Conservation (phyloP, 2,329 filamentous ascomycete genomes). For the Didymella sp. region DNA sequence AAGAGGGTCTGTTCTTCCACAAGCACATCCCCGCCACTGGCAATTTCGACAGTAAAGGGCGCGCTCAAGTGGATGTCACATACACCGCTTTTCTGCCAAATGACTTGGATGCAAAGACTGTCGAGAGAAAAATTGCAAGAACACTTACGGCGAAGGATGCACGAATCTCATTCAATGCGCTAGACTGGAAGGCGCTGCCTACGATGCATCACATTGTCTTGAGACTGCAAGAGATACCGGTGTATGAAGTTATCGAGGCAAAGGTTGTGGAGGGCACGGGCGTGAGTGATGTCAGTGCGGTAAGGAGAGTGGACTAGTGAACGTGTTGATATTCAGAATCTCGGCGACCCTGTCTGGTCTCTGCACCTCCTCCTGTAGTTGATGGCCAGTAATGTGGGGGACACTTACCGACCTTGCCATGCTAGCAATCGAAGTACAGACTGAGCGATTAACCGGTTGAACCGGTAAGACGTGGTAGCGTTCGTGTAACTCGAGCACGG, state of each 20-base stretch:
- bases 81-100: conserved; percentile 57
- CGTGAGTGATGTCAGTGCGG: conserved; percentile 56
- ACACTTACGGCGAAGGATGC: conserved; percentile 52
- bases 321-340: background rate
- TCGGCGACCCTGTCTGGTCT: no score
- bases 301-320: conserved; percentile 26
- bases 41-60: conserved; percentile 42
- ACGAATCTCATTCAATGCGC: conserved; percentile 56
- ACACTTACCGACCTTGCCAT: background rate
- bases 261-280: conserved; percentile 64
- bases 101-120: conserved; percentile 40
- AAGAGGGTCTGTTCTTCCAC: conserved; percentile 62
- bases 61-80: conserved; percentile 61
- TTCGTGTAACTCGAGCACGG: background rate
- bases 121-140: conserved; percentile 46
- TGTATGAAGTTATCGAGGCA: conserved; percentile 63
- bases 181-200: conserved; percentile 63
- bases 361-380: no score
- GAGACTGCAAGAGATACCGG: conserved; percentile 62
- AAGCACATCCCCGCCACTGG: conserved; percentile 65
- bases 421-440: background rate
- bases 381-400: background rate
- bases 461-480: background rate
- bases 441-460: background rate
- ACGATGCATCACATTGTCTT: conserved; percentile 66